Evolutionary conservation across 306 rosid genomes (phyloP).

Genomic region (Pyrus bretschneideri): DNA sequence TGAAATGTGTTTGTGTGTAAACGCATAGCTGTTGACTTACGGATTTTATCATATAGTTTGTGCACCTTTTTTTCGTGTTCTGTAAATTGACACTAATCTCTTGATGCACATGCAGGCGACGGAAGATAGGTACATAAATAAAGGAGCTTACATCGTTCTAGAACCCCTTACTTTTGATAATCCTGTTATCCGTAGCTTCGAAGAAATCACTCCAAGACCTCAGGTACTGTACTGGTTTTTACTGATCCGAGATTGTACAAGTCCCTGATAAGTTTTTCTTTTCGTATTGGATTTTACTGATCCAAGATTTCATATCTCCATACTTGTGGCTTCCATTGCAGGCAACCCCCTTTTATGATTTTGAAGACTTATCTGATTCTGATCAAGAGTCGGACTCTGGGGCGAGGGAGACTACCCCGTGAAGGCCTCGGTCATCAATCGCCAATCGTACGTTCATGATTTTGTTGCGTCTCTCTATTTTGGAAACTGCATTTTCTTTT

Average conservation of each 20-base stretch:
- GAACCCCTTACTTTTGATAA: constrained; percentile 62
- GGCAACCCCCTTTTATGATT: constrained; percentile 63
- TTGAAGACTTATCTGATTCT: constrained; percentile 62
- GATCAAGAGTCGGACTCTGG: constrained; percentile 74
- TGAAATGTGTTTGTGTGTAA: not conserved
- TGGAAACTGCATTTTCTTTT: too few species aligned
- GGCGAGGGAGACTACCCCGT: constrained; percentile 50
- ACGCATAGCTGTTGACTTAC: not conserved
- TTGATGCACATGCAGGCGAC: constrained; percentile 42
- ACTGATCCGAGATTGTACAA: too few species aligned
- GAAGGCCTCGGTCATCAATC: not conserved
- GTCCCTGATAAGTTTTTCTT: too few species aligned
- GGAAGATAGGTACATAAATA: constrained; percentile 56
- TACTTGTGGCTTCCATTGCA: constrained; percentile 19
- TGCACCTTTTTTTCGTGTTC: too few species aligned
- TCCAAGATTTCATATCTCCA: too few species aligned
- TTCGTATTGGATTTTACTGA: too few species aligned
- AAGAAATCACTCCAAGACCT: constrained; percentile 71
- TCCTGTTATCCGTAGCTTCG: constrained; percentile 61
- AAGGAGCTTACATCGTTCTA: constrained; percentile 76
- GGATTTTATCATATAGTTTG: too few species aligned
- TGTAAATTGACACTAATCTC: too few species aligned
- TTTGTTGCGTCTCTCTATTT: too few species aligned
- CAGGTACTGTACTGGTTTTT: constrained; percentile 34
- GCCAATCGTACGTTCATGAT: too few species aligned